Conservation (phyloP, 176 grass and related monocot genomes). For the Carex parvula region DNA sequence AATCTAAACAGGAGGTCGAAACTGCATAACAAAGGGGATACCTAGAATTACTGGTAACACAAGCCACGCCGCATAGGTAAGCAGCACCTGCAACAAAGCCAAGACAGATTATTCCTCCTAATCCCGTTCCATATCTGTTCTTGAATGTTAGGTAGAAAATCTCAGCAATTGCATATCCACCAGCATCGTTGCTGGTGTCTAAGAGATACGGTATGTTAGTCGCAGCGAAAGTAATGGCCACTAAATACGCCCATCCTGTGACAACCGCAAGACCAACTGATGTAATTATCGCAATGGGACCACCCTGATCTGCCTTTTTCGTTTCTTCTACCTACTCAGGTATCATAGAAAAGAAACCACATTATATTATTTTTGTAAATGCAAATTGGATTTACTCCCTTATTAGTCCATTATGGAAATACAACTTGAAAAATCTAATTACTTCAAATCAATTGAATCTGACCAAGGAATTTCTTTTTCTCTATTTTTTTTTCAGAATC, state of each 20-base stretch:
- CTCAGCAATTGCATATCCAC: slow-evolving; percentile 67
- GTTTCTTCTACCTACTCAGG: slow-evolving; percentile 56
- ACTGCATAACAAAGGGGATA: slow-evolving; percentile 1
- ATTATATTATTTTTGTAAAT: background rate
- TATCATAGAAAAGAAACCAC: background rate
- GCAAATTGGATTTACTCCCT: background rate
- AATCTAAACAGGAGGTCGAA: background rate
- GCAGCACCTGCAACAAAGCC: slow-evolving; percentile 41
- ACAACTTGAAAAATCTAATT: background rate
- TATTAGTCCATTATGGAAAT: background rate
- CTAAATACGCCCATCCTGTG: slow-evolving; percentile 49
- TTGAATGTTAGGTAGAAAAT: slow-evolving; percentile 42
- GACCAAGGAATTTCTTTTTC: background rate
- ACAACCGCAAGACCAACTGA: slow-evolving; percentile 43
- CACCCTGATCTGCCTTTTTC: slow-evolving; percentile 60
- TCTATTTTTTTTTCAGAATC: background rate
- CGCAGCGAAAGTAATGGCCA: slow-evolving; percentile 45
- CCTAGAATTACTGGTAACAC: slow-evolving; percentile 66
- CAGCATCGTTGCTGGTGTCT: slow-evolving; percentile 45
- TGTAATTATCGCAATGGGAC: slow-evolving; percentile 52
- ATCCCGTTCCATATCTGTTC: slow-evolving; percentile 43
- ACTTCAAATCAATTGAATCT: background rate
- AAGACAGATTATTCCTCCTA: slow-evolving; percentile 47
- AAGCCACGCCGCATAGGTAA: slow-evolving; percentile 45
- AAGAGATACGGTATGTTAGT: slow-evolving; percentile 55